Evolutionary conservation across 2,329 filamentous ascomycete species (phyloP), one percentile per base, ranked within the genome.

Genomic region (Fusarium duplospermum): DNA sequence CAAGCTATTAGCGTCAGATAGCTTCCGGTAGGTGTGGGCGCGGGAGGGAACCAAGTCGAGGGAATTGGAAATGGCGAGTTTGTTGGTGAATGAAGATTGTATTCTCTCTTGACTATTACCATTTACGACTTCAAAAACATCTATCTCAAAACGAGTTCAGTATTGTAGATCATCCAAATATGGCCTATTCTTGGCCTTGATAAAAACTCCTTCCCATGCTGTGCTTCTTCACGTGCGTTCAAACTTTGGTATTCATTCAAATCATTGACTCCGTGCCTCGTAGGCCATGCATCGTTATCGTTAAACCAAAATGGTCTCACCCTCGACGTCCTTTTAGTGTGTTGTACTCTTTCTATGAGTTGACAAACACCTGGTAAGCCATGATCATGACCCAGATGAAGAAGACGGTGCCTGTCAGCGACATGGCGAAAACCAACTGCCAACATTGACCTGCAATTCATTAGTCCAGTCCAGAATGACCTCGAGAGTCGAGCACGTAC

Each of bases 301-400:
- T 75, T 63, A 75, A 75, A 50, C 42, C 4, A 42, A 20, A 58
- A 64, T 52, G 38, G 22, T 45, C 29, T 24, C 29, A 0, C 45
- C 18, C 27, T 33, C 35, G 7, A 14, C 10, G 16, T 31, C 69
- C 20, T 22, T 45, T 29, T n/a, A 16, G 18, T 20, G 9, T 11
- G 14, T 16, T 45, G 6, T 11, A 29, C n/a, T 52, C 14, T 33
- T 22, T n/a, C 64, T 64, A 84, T 71, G 83, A 85, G 59, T 82
- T 79, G 68, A 81, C 87, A 83, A 90, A 92, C 11, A 92, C 90
- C 72, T 91, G 89, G 75, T 91, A 90, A 13, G 90, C 88, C 87
- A 92, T 92, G 71, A 92, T 84, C 86, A 92, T 91, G 77, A 92
- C 89, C 90, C 90, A 92, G n/a, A 92, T 78, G 67, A 92, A 80